Evolutionary conservation across 2,329 filamentous ascomycete genomes (phyloP).

Genomic region (Verticillium zaregamsianum): DNA sequence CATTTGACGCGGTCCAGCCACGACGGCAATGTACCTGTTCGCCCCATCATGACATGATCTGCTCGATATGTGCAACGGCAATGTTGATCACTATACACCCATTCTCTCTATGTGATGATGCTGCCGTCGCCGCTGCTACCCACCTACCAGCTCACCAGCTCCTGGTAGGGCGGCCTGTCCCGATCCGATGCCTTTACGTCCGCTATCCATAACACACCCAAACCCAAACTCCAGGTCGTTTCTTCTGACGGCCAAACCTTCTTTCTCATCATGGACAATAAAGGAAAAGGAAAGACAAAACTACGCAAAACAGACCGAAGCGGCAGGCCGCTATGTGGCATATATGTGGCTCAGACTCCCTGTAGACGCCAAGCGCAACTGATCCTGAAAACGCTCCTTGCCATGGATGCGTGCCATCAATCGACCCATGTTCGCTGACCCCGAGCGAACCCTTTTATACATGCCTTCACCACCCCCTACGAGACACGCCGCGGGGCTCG

Average conservation of each 20-base stretch:
- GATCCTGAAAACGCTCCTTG: background rate
- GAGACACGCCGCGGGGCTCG: slow-evolving; percentile 31
- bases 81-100: background rate
- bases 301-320: background rate
- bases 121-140: background rate
- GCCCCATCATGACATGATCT: too few relatives aligned
- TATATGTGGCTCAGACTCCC: background rate
- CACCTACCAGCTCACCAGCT: background rate
- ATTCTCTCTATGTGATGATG: background rate
- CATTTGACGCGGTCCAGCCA: background rate
- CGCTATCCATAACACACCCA: background rate
- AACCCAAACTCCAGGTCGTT: background rate
- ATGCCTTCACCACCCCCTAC: slow-evolving; percentile 28
- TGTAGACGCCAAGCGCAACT: background rate
- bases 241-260: background rate
- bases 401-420: background rate
- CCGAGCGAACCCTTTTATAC: background rate
- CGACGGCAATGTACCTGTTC: background rate
- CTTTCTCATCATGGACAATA: background rate
- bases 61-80: too few relatives aligned
- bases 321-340: background rate
- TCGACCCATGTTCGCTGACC: background rate
- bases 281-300: background rate
- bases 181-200: background rate
- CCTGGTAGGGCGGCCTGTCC: background rate